Evolutionary conservation across 352 stramenopile species (phyloP).

Genomic region (Phytophthora nicotianae): DNA sequence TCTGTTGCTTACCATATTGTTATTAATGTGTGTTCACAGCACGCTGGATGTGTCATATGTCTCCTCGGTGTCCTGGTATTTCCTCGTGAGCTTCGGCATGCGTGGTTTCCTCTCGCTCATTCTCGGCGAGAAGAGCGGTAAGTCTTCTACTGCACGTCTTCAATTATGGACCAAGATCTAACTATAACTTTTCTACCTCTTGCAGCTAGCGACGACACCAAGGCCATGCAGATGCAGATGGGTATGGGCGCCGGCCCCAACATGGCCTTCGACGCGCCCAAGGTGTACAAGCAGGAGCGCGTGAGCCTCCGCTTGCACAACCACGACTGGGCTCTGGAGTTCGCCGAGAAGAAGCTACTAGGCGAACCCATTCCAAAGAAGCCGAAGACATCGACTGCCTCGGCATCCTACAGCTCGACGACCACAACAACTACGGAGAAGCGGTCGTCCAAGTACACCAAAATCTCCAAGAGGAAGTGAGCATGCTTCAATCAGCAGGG

Average conservation of each 20-base stretch:
- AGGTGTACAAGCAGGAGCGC: conserved; percentile 90
- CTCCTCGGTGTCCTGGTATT: conserved; percentile 98
- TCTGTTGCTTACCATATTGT: conserved; percentile 4
- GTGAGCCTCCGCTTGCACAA: conserved; percentile 83
- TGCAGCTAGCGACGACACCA: conserved; percentile 85
- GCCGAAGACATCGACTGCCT: conserved; percentile 31
- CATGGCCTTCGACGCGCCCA: conserved; percentile 90
- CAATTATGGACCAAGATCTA: conserved; percentile 1
- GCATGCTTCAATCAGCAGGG: conserved; percentile 4
- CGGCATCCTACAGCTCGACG: conserved; percentile 20
- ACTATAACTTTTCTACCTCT: not conserved
- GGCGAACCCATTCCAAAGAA: conserved; percentile 69
- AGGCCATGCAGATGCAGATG: conserved; percentile 94
- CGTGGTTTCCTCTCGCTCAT: conserved; percentile 96
- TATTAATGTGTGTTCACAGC: conserved; percentile 35
- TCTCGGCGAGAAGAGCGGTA: conserved; percentile 92
- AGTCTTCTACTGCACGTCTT: not conserved
- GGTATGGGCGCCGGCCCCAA: conserved; percentile 85
- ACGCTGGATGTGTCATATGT: conserved; percentile 99
- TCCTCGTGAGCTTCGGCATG: conserved; percentile 99
- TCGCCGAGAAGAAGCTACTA: conserved; percentile 84
- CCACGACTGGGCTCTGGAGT: conserved; percentile 82
- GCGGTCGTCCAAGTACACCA: conserved; percentile 76
- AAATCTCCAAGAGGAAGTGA: conserved; percentile 74
- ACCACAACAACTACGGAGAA: conserved; percentile 47